Conservation (phyloP, 2,329 filamentous ascomycete genomes). For the Botrytis hyacinthi region DNA sequence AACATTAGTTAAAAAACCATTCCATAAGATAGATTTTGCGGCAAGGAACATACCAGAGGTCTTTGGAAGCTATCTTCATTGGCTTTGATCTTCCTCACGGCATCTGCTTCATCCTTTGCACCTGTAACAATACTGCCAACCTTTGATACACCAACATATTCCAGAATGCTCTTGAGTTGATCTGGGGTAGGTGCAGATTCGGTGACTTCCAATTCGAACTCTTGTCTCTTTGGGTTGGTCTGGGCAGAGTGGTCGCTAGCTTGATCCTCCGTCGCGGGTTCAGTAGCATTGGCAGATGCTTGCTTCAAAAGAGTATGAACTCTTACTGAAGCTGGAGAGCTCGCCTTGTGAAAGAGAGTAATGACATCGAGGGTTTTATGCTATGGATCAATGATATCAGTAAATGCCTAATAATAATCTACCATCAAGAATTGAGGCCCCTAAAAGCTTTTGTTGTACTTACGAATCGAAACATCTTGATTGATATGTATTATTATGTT, state of each 20-base stretch:
- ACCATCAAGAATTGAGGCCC: neutral
- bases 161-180: conserved; percentile 79
- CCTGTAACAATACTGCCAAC: conserved; percentile 68
- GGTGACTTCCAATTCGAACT: conserved; percentile 85
- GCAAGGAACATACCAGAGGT: conserved; percentile 64
- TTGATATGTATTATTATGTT: neutral
- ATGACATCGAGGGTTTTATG: conserved; percentile 83
- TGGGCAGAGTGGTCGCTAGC: conserved; percentile 64
- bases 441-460: conserved; percentile 17
- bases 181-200: conserved; percentile 77
- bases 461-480: conserved; percentile 41
- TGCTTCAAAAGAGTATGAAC: conserved; percentile 78
- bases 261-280: conserved; percentile 71
- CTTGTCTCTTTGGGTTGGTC: conserved; percentile 50
- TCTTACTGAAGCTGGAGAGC: conserved; percentile 67
- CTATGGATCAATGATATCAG: conserved; percentile 43
- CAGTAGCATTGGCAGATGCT: conserved; percentile 65
- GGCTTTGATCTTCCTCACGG: conserved; percentile 73
- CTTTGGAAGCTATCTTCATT: conserved; percentile 66
- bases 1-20: conserved; percentile 31
- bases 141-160: conserved; percentile 68
- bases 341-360: conserved; percentile 91
- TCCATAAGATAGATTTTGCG: neutral
- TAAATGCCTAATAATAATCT: conserved; percentile 6
- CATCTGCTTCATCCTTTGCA: conserved; percentile 72